Evolutionary conservation across 192 early-diverging fungal species (phyloP).

Genomic region (Coemansia sp.): DNA sequence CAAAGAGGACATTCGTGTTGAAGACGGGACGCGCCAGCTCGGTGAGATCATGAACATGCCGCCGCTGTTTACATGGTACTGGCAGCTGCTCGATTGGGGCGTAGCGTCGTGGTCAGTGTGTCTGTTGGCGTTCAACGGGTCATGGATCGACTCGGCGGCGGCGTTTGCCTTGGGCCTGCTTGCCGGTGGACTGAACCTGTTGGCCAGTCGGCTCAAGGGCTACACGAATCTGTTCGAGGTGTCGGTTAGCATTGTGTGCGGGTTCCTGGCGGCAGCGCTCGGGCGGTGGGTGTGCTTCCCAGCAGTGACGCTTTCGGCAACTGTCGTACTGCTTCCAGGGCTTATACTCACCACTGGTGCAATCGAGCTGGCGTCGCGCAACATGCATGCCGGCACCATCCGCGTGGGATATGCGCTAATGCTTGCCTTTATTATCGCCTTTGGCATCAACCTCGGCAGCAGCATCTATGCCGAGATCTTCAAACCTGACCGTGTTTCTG

Average conservation of each 20-base stretch:
- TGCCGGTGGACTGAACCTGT: conserved; percentile 57
- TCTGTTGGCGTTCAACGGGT: conserved; percentile 63
- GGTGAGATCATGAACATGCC: conserved; percentile 51
- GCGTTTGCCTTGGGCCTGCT: conserved; percentile 46
- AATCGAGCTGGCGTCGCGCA: conserved; percentile 80
- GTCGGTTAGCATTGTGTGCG: conserved; percentile 56
- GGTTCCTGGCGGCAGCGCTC: conserved; percentile 55
- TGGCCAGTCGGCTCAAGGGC: conserved; percentile 55
- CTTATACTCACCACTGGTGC: conserved; percentile 72
- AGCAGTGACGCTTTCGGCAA: conserved; percentile 58
- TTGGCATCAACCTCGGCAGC: conserved; percentile 63
- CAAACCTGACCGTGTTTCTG: conserved; percentile 16
- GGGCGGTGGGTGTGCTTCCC: conserved; percentile 56
- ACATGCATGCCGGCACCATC: conserved; percentile 83
- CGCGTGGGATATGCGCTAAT: conserved; percentile 74
- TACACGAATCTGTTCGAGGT: conserved; percentile 69
- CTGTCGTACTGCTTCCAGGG: conserved; percentile 65
- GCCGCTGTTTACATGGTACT: conserved; percentile 55
- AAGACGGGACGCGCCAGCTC: conserved; percentile 56
- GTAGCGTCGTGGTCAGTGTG: conserved; percentile 56
- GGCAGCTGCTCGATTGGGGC: conserved; percentile 57
- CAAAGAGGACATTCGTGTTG: conserved; percentile 56
- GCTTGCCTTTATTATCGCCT: conserved; percentile 71
- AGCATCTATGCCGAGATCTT: conserved; percentile 57
- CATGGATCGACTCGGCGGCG: conserved; percentile 60